Evolutionary conservation across 2,329 filamentous ascomycete genomes (phyloP).

Genomic region (Penicillium sp.): DNA sequence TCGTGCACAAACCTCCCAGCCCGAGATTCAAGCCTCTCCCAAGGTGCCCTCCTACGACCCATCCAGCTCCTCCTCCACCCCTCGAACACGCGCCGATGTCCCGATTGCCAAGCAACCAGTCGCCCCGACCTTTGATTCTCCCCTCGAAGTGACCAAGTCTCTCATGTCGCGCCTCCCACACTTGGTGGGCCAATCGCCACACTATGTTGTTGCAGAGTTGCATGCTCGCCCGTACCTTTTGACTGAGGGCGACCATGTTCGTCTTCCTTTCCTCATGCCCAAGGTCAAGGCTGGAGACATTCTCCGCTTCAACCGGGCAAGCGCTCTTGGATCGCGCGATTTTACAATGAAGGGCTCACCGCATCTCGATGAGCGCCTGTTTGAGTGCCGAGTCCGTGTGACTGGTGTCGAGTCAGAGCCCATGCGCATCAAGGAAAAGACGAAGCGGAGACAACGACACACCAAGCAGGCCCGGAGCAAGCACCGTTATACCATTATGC

Average conservation of each 20-base stretch:
- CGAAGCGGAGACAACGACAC: conserved; percentile 69
- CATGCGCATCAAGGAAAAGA: conserved; percentile 76
- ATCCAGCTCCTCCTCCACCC: conserved; percentile 15
- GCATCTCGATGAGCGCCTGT: conserved; percentile 82
- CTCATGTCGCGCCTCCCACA: conserved; percentile 47
- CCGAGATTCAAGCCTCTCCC: conserved; percentile 12
- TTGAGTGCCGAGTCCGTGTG: conserved; percentile 82
- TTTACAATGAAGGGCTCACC: conserved; percentile 81
- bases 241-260: conserved; percentile 68
- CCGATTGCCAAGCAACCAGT: conserved; percentile 37
- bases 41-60: conserved; percentile 10
- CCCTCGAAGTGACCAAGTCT: conserved; percentile 45
- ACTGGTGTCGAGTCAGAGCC: conserved; percentile 82
- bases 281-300: conserved; percentile 78
- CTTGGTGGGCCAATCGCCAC: conserved; percentile 46
- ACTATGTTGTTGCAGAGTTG: conserved; percentile 52
- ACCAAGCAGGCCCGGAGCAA: conserved; percentile 82
- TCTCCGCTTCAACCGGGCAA: conserved; percentile 83
- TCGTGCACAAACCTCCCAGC: conserved; percentile 28
- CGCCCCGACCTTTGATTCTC: conserved; percentile 39
- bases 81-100: conserved; percentile 28
- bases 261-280: conserved; percentile 78
- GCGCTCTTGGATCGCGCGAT: conserved; percentile 79
- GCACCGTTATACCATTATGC: conserved; percentile 82
- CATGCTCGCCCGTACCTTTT: conserved; percentile 54